Evolutionary conservation across 225 moss, liverwort and hornwort species (phyloP).

Genomic region (Sphagnum contortum): DNA sequence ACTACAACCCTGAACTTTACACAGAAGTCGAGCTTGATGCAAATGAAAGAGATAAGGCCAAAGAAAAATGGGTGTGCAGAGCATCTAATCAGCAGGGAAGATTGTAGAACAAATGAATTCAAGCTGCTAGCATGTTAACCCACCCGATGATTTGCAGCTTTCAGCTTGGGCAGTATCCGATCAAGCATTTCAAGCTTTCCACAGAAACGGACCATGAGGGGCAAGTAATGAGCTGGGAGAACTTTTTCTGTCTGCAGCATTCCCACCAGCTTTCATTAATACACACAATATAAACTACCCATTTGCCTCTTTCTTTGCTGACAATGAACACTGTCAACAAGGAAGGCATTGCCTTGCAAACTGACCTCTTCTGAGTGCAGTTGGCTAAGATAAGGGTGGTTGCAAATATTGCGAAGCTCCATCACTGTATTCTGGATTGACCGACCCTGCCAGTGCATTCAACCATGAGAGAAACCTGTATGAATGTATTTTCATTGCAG

Average conservation of each 20-base stretch:
- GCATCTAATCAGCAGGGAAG: too few relatives aligned
- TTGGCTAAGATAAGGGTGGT: conserved; percentile 98
- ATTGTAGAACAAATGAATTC: too few relatives aligned
- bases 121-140: conserved; percentile 5
- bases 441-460: conserved; percentile 46
- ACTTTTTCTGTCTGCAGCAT: conserved; percentile 68
- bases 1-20: too few relatives aligned
- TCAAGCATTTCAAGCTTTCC: conserved; percentile 99
- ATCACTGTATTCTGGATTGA: conserved; percentile 99
- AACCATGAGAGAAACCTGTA: neutral
- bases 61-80: too few relatives aligned
- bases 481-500: neutral
- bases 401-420: conserved; percentile 99
- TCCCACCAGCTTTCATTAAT: neutral
- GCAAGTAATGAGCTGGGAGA: conserved; percentile 87
- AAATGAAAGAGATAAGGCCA: too few relatives aligned
- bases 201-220: conserved; percentile 80
- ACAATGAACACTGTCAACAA: neutral
- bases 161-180: conserved; percentile 88
- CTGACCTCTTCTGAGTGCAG: conserved; percentile 93
- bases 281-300: neutral
- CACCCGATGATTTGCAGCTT: conserved; percentile 95
- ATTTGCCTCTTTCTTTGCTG: neutral
- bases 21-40: too few relatives aligned
- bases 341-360: too few relatives aligned